These are phyloP conservation scores for Fomitopsis schrenkii DNA, from an alignment of 1,284 basidiomycete species.

Conservation along the genomic window DNA sequence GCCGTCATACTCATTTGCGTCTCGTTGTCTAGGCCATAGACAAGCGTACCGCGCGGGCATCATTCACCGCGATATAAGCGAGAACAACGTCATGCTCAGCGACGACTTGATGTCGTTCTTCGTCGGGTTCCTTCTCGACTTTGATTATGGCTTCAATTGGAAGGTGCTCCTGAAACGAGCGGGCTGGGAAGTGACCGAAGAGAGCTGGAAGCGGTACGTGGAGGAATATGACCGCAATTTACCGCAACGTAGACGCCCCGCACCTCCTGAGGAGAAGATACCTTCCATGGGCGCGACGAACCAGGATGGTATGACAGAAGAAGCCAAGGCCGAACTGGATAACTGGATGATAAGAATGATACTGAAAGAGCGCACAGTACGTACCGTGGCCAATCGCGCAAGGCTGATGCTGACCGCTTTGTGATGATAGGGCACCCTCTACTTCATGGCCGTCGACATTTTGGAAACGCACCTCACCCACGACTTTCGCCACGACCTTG, in stretches of 20 bases:
- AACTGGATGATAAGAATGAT: neutral
- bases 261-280: neutral
- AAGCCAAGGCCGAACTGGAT: no score
- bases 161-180: neutral
- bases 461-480: neutral
- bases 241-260: neutral
- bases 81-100: neutral
- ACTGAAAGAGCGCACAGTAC: neutral
- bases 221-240: neutral
- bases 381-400: neutral
- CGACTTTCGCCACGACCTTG: neutral
- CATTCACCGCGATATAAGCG: neutral
- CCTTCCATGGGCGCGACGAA: neutral
- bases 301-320: no score
- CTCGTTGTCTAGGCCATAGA: neutral
- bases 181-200: neutral
- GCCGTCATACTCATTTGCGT: no score
- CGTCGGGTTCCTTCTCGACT: neutral
- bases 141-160: neutral
- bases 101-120: neutral
- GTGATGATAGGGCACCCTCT: neutral
- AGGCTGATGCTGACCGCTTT: no score
- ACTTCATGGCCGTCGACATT: neutral
- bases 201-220: neutral
- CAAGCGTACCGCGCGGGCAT: neutral